phyloP scores from a whole-genome alignment of 768 basidiomycete genomes.

The Lentinus tigrinus region DNA sequence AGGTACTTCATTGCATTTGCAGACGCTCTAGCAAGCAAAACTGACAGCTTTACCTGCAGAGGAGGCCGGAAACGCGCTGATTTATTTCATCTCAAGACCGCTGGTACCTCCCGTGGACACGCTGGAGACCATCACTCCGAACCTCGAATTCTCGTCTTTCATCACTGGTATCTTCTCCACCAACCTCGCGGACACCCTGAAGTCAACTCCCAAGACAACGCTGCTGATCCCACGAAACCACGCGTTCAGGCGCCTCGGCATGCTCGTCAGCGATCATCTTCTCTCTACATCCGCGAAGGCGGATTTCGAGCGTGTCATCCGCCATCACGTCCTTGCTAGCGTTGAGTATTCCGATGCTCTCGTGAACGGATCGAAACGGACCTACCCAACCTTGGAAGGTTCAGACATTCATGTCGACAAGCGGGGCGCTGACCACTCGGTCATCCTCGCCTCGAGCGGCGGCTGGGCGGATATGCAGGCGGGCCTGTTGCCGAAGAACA shows the following conservation, averaged over 20 bases:
- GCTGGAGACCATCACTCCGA: constrained; percentile 76
- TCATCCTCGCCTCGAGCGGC: constrained; percentile 61
- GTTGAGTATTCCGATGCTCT: constrained; percentile 71
- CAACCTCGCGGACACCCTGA: constrained; percentile 68
- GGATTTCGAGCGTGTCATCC: constrained; percentile 80
- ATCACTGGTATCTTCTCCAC: constrained; percentile 89
- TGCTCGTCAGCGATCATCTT: constrained; percentile 83
- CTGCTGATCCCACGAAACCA: constrained; percentile 85
- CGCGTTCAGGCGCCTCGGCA: constrained; percentile 86
- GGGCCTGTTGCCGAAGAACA: constrained; percentile 55
- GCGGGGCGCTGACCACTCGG: constrained; percentile 43
- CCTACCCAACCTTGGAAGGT: constrained; percentile 83
- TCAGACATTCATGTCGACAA: constrained; percentile 74
- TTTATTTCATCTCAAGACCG: constrained; percentile 87
- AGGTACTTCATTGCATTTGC: constrained; percentile 44
- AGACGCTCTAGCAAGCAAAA: background rate
- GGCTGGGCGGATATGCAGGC: constrained; percentile 76
- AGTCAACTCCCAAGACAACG: constrained; percentile 66
- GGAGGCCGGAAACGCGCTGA: constrained; percentile 69
- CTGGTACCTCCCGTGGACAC: constrained; percentile 81
- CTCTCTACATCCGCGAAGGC: constrained; percentile 73
- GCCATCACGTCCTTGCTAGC: constrained; percentile 81
- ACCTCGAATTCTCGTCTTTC: constrained; percentile 86
- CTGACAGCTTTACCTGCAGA: constrained; percentile 41
- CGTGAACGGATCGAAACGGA: constrained; percentile 62